A percentile compares a stretch with the other conserved stretches of the same genome.
Evolutionary conservation across 176 grass and related monocot species (phyloP).

Genomic region (Hordeum marinum): DNA sequence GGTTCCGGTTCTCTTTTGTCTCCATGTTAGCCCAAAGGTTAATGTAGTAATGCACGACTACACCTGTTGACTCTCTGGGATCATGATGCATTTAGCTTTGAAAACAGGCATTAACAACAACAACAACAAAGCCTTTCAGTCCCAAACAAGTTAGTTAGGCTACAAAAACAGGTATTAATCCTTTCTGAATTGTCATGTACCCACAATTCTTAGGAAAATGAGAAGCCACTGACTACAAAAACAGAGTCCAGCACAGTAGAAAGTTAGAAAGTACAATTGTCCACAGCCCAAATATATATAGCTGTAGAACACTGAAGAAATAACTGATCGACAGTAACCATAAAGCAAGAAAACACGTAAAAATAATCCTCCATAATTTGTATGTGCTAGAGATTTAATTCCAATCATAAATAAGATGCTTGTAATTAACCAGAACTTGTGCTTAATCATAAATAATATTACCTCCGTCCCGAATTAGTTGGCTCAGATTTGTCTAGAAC

Average conservation of each 20-base stretch:
- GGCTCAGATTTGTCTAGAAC: too few relatives aligned
- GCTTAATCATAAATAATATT: too few relatives aligned
- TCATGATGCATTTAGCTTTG: background rate
- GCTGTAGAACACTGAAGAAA: background rate
- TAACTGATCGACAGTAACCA: background rate
- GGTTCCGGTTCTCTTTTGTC: background rate
- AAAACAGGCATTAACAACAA: background rate
- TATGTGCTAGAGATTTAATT: background rate
- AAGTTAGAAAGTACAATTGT: background rate
- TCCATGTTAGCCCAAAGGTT: background rate
- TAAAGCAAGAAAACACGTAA: background rate
- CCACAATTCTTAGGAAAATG: background rate
- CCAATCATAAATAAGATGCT: background rate
- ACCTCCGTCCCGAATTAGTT: too few relatives aligned
- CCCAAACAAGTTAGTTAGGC: too few relatives aligned
- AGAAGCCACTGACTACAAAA: background rate
- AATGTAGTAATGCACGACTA: background rate
- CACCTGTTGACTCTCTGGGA: background rate
- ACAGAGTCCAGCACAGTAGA: background rate
- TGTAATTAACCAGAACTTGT: background rate
- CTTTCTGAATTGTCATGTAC: background rate
- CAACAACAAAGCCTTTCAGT: too few relatives aligned
- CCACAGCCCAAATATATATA: background rate
- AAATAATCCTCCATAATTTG: background rate
- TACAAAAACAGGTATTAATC: background rate